A percentile compares a stretch with the other conserved stretches of the same genome.
Conservation (phyloP, 768 basidiomycete species). For the Boletus reticuloceps region DNA sequence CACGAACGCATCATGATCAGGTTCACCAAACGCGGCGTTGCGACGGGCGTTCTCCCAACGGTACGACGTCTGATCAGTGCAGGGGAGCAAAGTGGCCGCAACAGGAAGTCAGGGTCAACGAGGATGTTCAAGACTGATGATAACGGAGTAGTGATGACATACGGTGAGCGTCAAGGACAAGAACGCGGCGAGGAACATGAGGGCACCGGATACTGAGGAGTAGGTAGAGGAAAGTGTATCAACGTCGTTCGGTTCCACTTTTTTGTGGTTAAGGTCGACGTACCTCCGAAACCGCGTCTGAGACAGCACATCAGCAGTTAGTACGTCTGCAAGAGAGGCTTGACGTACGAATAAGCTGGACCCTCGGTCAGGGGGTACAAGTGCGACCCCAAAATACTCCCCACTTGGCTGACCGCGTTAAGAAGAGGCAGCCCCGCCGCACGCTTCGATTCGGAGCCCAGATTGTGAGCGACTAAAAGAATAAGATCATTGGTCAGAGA, state of each 20-base stretch:
- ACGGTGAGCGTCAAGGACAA: constrained; percentile 22
- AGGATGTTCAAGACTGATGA: background rate
- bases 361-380: constrained; percentile 41
- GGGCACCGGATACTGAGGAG: constrained; percentile 19
- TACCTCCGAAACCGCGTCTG: constrained; percentile 22
- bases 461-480: constrained; percentile 38
- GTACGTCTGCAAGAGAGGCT: background rate
- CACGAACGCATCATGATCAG: constrained; percentile 45
- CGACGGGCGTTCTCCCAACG: constrained; percentile 58
- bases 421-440: constrained; percentile 42
- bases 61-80: constrained; percentile 51
- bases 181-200: constrained; percentile 24
- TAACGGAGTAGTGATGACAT: background rate
- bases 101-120: background rate
- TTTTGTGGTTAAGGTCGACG: background rate
- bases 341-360: constrained; percentile 36
- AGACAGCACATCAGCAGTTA: background rate
- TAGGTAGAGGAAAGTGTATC: background rate
- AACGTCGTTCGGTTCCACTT: background rate
- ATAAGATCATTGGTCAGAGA: background rate
- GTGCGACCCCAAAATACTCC: constrained; percentile 40
- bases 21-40: constrained; percentile 51
- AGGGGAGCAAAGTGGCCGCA: background rate
- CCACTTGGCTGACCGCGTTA: constrained; percentile 42
- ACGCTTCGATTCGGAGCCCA: constrained; percentile 44